These are phyloP conservation scores for Persicaria tinctoria DNA, from an alignment of 148 eudicot species.

Conservation along the genomic window DNA sequence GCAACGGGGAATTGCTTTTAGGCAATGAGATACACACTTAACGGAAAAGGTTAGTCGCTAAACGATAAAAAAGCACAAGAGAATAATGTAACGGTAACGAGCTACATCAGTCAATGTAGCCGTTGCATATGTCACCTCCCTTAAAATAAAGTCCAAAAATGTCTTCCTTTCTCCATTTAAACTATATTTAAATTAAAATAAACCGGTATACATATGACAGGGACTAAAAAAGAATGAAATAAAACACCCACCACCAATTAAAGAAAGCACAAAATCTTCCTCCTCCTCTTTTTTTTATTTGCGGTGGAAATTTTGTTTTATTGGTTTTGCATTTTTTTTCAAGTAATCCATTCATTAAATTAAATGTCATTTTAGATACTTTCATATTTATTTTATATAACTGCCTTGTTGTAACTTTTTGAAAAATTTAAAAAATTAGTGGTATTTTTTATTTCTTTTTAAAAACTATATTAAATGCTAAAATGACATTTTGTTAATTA, in stretches of 20 bases:
- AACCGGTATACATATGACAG: not conserved
- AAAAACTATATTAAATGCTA: too few relatives aligned
- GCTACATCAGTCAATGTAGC: not conserved
- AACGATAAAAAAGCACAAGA: not conserved
- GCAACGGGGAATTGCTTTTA: not conserved
- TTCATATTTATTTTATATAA: too few relatives aligned
- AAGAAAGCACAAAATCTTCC: not conserved
- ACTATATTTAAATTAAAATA: too few relatives aligned
- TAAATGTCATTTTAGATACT: too few relatives aligned
- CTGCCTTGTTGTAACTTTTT: too few relatives aligned
- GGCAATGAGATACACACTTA: not conserved
- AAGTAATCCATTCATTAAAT: too few relatives aligned
- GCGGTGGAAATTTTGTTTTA: too few relatives aligned
- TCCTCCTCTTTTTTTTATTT: too few relatives aligned
- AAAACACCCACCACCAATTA: not conserved
- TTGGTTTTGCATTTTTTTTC: too few relatives aligned
- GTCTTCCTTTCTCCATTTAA: not conserved
- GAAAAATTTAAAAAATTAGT: too few relatives aligned
- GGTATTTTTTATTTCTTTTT: too few relatives aligned
- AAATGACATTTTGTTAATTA: too few relatives aligned
- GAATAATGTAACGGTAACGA: not conserved
- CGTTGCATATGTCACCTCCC: not conserved
- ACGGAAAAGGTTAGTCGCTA: not conserved
- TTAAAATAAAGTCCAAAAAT: not conserved
- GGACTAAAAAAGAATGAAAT: not conserved